A percentile compares a stretch with the other conserved stretches of the same genome.
phyloP scores from a whole-genome alignment of 208 protist genomes.

The Leishmania amazonensis region DNA sequence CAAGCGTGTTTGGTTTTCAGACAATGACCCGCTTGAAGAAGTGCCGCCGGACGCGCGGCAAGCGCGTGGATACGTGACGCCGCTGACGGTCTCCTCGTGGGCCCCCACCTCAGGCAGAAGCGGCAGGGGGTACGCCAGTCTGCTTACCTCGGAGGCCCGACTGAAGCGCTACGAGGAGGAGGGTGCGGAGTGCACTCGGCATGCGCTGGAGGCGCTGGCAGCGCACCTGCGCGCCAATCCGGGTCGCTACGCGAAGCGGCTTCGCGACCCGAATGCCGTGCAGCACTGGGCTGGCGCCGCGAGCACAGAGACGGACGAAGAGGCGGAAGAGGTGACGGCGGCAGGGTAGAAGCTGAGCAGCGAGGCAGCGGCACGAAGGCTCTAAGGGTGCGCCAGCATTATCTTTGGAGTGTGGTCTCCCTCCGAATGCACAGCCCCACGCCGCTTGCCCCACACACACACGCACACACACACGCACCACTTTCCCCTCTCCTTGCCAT shows the following conservation, averaged over 20 bases:
- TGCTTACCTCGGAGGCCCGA: conserved; percentile 15
- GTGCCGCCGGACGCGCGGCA: conserved; percentile 19
- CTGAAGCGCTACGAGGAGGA: conserved; percentile 53
- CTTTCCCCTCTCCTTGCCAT: no score
- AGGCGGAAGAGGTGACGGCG: conserved; percentile 1
- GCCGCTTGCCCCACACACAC: not conserved
- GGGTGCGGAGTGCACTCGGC: conserved; percentile 53
- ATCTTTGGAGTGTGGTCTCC: not conserved
- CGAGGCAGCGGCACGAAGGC: not conserved
- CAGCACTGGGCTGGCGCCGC: conserved; percentile 54
- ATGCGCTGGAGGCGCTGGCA: conserved; percentile 58
- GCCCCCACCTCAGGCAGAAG: not conserved
- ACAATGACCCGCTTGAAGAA: conserved; percentile 10
- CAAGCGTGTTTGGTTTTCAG: not conserved
- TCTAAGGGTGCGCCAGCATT: not conserved
- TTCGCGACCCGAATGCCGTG: conserved; percentile 58
- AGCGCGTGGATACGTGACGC: conserved; percentile 21
- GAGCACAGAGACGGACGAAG: conserved; percentile 11
- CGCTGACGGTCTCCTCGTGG: conserved; percentile 18
- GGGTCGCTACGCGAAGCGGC: conserved; percentile 43
- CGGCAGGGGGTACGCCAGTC: conserved; percentile 6
- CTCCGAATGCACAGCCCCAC: not conserved
- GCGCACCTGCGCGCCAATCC: conserved; percentile 47
- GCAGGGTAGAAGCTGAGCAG: not conserved
- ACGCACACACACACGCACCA: not conserved